Evolutionary conservation across 345 rosid genomes (phyloP), one percentile per base, ranked within the genome.

Genomic region (Microthlaspi erraticum): DNA sequence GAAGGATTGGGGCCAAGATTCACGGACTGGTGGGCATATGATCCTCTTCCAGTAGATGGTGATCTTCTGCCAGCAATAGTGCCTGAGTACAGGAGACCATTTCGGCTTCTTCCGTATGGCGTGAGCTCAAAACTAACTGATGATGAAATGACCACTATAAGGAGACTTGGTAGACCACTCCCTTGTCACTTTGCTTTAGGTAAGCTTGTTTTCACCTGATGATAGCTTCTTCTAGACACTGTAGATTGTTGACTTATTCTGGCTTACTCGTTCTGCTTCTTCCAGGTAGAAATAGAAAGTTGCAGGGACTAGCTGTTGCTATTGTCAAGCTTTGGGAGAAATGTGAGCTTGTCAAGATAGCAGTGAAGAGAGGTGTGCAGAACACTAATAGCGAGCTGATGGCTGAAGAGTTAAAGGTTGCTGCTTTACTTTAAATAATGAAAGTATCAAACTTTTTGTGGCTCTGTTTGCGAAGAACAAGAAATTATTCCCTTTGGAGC

Each of bases 61-160:
- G 96, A 93, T 80, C 90, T 93, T 69, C 82, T 93, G 29, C 97
- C 97, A 51, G 96, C 90, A 11, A 14, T 82, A 66, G 77, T 93
- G 50, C 87, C 92, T 50, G 91, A 89, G 20, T 89, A 85, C 73
- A 84, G 89, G 72, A 83, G 84, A 80, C 98, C 97, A 5, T 91
- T 91, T 81, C 96, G 91, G 60, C 92, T 91, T 82, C 97, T 91
- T 80, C 98, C 97, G 7, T 91, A 81, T 80, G 97, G 98, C 51
- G 76, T 91, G 66, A 85, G 79, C 56, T 85, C 91, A 48, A 86
- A 73, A 61, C 81, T 93, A 55, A 91, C 96, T 61, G 83, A 91
- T 76, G 95, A 93, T 81, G 98, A 93, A 80, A 84, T 93, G 97
- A 93, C 91, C 61, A 87, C 88, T 67, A 62, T 93, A 69, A 91